Evolutionary conservation across 208 protist genomes (phyloP).

Genomic region (Crithidia fasciculata): DNA sequence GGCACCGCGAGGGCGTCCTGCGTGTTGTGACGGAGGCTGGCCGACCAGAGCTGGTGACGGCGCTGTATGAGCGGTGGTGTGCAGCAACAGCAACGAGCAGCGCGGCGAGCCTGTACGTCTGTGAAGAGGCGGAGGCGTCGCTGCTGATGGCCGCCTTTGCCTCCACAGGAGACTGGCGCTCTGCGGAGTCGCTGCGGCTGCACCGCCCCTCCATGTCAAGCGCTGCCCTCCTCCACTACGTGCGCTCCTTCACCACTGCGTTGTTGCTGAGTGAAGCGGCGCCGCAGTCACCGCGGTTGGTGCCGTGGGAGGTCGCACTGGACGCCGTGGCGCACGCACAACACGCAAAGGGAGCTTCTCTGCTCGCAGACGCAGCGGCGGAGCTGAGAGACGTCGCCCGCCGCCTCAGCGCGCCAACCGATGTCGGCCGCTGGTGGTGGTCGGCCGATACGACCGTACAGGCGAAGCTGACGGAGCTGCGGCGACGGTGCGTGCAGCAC

Average conservation of each 20-base stretch:
- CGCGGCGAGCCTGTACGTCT: not conserved
- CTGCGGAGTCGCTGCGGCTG: conserved; percentile 23
- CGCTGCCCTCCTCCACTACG: conserved; percentile 19
- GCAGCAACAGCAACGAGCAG: not conserved
- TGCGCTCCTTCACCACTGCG: conserved; percentile 19
- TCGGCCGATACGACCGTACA: conserved; percentile 16
- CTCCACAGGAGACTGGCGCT: conserved; percentile 28
- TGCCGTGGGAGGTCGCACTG: conserved; percentile 33
- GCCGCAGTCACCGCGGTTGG: conserved; percentile 5
- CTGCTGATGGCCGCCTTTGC: conserved; percentile 31
- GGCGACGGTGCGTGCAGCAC: not conserved
- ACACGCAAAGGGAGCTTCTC: not conserved
- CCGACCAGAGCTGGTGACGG: conserved; percentile 4
- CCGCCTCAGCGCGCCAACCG: not conserved
- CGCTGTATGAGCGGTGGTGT: conserved; percentile 23
- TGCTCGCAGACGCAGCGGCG: conserved; percentile 1
- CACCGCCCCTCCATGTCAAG: not conserved
- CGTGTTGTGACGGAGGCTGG: conserved; percentile 10
- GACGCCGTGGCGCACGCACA: conserved; percentile 2
- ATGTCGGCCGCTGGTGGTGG: conserved; percentile 26
- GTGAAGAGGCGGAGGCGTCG: conserved; percentile 11
- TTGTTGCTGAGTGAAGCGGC: not conserved
- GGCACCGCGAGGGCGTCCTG: conserved; percentile 28
- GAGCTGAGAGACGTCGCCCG: conserved; percentile 12
- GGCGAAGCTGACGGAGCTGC: conserved; percentile 23